Conservation (phyloP, 1,284 basidiomycete genomes). For the Polyporus tsugae region DNA sequence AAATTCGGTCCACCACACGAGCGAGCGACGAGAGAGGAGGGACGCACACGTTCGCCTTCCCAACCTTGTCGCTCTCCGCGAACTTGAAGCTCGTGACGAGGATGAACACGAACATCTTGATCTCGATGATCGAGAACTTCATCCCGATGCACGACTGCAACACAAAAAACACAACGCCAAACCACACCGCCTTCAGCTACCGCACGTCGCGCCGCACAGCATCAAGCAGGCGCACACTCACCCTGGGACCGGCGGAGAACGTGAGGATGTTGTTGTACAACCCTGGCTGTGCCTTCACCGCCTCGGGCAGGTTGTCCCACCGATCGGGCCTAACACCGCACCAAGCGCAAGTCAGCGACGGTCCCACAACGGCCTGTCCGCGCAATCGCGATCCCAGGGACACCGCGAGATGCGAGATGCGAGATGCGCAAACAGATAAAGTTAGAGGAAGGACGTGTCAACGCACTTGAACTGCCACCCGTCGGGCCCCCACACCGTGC, state of each 20-base stretch:
- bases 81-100: conserved; percentile 75
- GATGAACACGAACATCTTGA: conserved; percentile 78
- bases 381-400: neutral
- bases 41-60: conserved; percentile 73
- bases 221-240: conserved; percentile 45
- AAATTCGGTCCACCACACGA: neutral
- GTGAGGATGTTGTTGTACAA: conserved; percentile 74
- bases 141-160: conserved; percentile 79
- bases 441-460: too few species aligned
- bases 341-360: conserved; percentile 7
- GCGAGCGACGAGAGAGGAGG: neutral
- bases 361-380: neutral
- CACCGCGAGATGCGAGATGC: neutral
- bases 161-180: neutral
- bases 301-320: conserved; percentile 78
- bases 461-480: conserved; percentile 81
- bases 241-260: conserved; percentile 82
- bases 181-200: neutral
- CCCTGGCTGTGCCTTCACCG: conserved; percentile 67
- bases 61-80: conserved; percentile 61
- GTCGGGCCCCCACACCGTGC: conserved; percentile 76
- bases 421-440: neutral
- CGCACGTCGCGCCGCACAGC: neutral
- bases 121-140: conserved; percentile 81
- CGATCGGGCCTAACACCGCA: conserved; percentile 67